phyloP scores from a whole-genome alignment of 1,284 basidiomycete species.

The Ustilago esculenta region DNA sequence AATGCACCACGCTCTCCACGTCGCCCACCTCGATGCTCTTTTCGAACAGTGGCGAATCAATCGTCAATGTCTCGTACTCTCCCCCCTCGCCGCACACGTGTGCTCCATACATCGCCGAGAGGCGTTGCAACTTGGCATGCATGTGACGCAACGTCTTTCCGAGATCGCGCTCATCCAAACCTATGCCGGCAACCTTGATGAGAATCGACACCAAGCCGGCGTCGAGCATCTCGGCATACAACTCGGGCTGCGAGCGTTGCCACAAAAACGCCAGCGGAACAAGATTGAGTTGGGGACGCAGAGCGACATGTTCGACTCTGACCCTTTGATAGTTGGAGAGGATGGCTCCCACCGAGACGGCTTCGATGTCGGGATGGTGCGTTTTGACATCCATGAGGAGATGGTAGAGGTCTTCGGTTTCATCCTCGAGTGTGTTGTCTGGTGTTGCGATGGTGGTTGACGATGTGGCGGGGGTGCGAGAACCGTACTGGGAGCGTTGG shows the following conservation, averaged over 20 bases:
- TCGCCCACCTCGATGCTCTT: conserved; percentile 74
- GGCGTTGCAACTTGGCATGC: conserved; percentile 76
- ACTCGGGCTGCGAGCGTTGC: conserved; percentile 85
- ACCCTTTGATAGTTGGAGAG: conserved; percentile 97
- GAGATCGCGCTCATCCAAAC: conserved; percentile 79
- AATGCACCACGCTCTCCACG: conserved; percentile 56
- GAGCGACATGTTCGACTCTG: conserved; percentile 88
- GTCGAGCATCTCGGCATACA: conserved; percentile 86
- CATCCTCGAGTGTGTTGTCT: conserved; percentile 73
- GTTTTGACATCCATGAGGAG: conserved; percentile 77
- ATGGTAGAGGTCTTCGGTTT: conserved; percentile 92
- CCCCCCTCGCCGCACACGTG: conserved; percentile 98
- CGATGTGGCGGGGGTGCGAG: conserved; percentile 44
- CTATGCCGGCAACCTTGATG: conserved; percentile 97
- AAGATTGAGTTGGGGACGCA: conserved; percentile 74
- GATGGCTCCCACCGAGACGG: conserved; percentile 93
- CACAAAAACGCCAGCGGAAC: conserved; percentile 89
- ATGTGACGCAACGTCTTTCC: conserved; percentile 81
- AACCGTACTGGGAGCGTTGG: conserved; percentile 85
- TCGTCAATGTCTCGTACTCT: conserved; percentile 93
- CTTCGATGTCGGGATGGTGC: conserved; percentile 83
- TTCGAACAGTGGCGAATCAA: conserved; percentile 90
- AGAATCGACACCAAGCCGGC: conserved; percentile 83
- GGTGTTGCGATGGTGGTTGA: not conserved
- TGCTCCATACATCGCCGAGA: conserved; percentile 84